These are phyloP conservation scores for Trypanosoma cruzi DNA, from an alignment of 208 protist genomes.

Conservation along the genomic window DNA sequence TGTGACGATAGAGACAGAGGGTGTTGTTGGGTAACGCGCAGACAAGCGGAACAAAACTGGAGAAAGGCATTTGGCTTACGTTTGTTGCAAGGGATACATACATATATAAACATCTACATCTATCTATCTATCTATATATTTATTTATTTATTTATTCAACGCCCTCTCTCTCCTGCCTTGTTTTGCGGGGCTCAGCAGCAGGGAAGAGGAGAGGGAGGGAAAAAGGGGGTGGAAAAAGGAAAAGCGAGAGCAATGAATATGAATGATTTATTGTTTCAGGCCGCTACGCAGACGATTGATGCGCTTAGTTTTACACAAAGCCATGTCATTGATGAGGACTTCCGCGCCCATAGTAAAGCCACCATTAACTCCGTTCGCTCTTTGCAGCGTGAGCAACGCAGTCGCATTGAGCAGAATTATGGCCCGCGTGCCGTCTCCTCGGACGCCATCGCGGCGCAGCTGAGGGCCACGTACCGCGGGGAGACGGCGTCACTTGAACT, in stretches of 20 bases:
- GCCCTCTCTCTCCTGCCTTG: too few species aligned
- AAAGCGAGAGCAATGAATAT: conserved; percentile 6
- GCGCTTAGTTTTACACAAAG: conserved; percentile 78
- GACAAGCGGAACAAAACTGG: too few species aligned
- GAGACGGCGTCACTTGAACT: conserved; percentile 70
- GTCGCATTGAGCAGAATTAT: conserved; percentile 69
- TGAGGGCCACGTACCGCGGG: conserved; percentile 73
- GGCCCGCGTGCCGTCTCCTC: conserved; percentile 49
- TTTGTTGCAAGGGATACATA: too few species aligned
- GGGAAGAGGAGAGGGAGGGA: too few species aligned
- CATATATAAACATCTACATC: too few species aligned
- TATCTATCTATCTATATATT: too few species aligned
- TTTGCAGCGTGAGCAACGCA: conserved; percentile 78
- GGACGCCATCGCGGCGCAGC: conserved; percentile 62
- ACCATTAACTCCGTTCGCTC: conserved; percentile 70
- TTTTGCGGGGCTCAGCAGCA: too few species aligned
- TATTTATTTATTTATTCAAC: too few species aligned
- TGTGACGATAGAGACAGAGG: too few species aligned
- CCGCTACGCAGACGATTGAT: conserved; percentile 51
- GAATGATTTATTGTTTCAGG: conserved; percentile 34
- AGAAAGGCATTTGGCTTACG: too few species aligned
- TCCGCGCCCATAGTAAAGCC: conserved; percentile 61
- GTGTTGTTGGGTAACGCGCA: too few species aligned
- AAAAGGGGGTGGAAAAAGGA: neutral
- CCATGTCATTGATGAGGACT: conserved; percentile 76